Evolutionary conservation across 176 grass and related monocot genomes (phyloP), one percentile per base, ranked within the genome.

Genomic region (Ampelocalamus luodianensis): DNA sequence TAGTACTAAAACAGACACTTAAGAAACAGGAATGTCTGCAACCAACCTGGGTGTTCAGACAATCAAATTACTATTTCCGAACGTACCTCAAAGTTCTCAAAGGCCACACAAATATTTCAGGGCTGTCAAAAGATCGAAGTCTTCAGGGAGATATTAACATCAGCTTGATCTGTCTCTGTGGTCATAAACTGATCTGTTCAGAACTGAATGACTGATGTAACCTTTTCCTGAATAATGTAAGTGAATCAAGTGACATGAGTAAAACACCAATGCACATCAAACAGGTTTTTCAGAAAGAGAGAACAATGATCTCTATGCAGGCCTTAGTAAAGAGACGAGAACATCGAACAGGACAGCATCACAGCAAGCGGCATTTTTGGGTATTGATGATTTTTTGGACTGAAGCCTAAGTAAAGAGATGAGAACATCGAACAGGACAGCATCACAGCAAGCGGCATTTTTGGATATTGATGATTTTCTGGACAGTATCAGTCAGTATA

Each of bases 1-100:
- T 10, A 29, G 3, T n/a, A 42, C 37, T 26, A 40, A 51, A 76
- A 72, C n/a, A 27, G 44, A 10, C 1, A 37, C 16, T 7, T 64
- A 29, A 12, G 11, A 38, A 58, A 59, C 53, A 55, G 63, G 71
- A 24, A 39, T 18, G 16, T 2, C 81, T 39, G 27, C 1, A 43
- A 5, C 20, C 26, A 4, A 53, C 48, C 8, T 67, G 61, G 16
- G 2, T 18, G 49, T 27, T 59, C 29, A 18, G 71, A 54, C 34
- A 46, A 45, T 69, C 63, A 68, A 29, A 58, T 16, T 32, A 68
- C 34, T 85, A 54, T 68, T 68, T 34, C 23, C 44, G 63, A 34
- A 26, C 7, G n/a, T 42, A 78, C 75, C 56, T 24, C n/a, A 16
- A 29, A 18, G 3, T 70, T 50, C 60, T 13, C 14, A 10, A 15